Conservation (phyloP, 768 basidiomycete species). For the Austroboletus festivus region DNA sequence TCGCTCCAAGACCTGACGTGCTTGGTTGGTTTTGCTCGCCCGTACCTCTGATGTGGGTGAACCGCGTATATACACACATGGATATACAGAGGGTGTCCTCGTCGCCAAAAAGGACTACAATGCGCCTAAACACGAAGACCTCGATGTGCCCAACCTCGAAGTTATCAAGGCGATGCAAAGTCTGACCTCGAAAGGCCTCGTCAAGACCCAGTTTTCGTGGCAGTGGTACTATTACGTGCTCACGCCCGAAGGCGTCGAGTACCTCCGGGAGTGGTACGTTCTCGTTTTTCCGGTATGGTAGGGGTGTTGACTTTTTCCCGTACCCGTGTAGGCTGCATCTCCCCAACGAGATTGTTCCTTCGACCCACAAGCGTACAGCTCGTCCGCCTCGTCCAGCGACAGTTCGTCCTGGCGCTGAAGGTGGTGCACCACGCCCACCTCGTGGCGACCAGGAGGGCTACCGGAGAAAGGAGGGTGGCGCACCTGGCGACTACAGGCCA, state of each 20-base stretch:
- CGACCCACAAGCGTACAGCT: conserved; percentile 94
- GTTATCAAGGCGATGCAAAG: conserved; percentile 72
- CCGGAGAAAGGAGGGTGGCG: conserved; percentile 82
- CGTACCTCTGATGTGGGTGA: too few species aligned
- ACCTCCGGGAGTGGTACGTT: conserved; percentile 82
- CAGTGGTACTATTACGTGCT: conserved; percentile 98
- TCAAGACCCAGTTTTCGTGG: conserved; percentile 99
- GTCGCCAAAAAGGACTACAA: conserved; percentile 99
- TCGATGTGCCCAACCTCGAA: conserved; percentile 66
- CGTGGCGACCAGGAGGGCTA: conserved; percentile 90
- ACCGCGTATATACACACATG: too few species aligned
- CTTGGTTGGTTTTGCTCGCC: too few species aligned
- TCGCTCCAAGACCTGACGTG: too few species aligned
- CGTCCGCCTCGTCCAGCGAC: conserved; percentile 82
- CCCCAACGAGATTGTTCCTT: conserved; percentile 91
- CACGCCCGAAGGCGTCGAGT: conserved; percentile 96
- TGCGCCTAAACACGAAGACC: conserved; percentile 93
- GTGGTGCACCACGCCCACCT: conserved; percentile 83
- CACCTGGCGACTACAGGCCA: conserved; percentile 86
- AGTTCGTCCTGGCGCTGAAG: conserved; percentile 66
- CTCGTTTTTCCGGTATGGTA: not conserved
- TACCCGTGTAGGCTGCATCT: conserved; percentile 86
- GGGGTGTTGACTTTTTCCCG: too few species aligned
- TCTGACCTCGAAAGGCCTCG: conserved; percentile 72
- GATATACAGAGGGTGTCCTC: conserved; percentile 82